Evolutionary conservation across 768 basidiomycete genomes (phyloP), one percentile per base, ranked within the genome.

Genomic region (Panellus pusillus): DNA sequence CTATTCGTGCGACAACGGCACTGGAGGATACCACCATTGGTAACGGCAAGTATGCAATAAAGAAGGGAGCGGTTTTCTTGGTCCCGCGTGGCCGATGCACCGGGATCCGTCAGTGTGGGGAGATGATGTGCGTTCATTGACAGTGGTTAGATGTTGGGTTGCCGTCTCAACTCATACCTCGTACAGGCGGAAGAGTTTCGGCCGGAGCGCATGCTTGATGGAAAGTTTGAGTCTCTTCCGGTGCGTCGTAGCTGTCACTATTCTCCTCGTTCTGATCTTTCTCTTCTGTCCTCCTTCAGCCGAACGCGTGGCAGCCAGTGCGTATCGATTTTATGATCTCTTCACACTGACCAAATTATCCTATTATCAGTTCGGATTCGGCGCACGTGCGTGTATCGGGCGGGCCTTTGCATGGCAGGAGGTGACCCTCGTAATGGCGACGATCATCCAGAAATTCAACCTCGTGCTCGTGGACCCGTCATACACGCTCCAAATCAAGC

Each of bases 361-460:
- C 37, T 24, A 1, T 28, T 5, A 3, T 8, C 43, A 56, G 55
- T 61, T 61, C 41, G 59, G 64, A 17, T 65, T 53, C 47, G 65
- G 61, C 24, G 50, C 57, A 7, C 59, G 66, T 11, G 63, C 44
- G 9, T 66, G 63, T 47, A 69, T 72, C 57, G 76, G 76, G 8
- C 70, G 78, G 9, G 70, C 76, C 0, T 74, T 80, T 41, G 77
- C 78, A 0, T 75, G 72, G 74, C 78, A 79, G 61, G 78, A 79
- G 62, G 72, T 75, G 24, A 57, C 41, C 20, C 70, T 79, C 47
- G 71, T 72, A 17, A 64, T 79, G 42, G 71, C 73, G 0, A 65
- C 67, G 38, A 58, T 79, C 29, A 59, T 79, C 50, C 77, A 79
- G 60, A 72, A 70, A 47, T 79, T 80, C 64, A 77, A 80, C 54